These are phyloP conservation scores for Macrophomina tecta DNA, from an alignment of 2,329 filamentous ascomycete species.

Conservation along the genomic window DNA sequence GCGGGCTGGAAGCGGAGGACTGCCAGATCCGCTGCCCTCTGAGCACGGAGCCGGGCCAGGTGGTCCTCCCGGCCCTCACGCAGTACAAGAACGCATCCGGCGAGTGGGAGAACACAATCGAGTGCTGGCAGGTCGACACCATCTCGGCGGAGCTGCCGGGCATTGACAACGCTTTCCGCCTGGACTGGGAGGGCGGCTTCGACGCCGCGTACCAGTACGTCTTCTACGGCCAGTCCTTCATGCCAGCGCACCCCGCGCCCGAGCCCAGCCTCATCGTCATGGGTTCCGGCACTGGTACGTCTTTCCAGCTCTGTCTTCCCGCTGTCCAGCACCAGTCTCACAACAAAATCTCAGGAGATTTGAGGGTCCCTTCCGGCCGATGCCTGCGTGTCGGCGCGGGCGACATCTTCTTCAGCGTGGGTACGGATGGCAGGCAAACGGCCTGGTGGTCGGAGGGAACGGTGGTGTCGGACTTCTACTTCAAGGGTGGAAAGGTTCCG, in stretches of 20 bases:
- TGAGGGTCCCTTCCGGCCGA: not conserved
- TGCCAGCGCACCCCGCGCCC: not conserved
- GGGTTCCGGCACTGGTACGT: not conserved
- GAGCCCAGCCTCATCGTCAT: not conserved
- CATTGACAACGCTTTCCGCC: not conserved
- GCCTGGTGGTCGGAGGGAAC: not conserved
- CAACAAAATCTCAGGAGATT: not conserved
- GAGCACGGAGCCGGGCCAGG: not conserved
- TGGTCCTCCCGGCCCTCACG: not conserved
- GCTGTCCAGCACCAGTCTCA: not conserved
- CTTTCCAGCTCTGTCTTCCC: too few species aligned
- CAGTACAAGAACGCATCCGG: not conserved
- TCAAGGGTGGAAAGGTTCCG: not conserved
- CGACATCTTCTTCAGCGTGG: not conserved
- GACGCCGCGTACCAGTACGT: not conserved
- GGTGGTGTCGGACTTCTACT: not conserved
- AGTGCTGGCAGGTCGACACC: not conserved
- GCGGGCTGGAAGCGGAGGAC: not conserved
- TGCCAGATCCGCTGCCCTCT: not conserved
- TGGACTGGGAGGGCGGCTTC: not conserved
- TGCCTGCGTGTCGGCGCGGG: not conserved
- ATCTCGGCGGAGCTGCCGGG: not conserved
- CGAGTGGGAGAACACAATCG: not conserved
- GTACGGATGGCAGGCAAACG: not conserved
- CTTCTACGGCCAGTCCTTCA: constrained; percentile 4